Conservation (phyloP, 1,284 basidiomycete species). For the Apiotrichum porosum region DNA sequence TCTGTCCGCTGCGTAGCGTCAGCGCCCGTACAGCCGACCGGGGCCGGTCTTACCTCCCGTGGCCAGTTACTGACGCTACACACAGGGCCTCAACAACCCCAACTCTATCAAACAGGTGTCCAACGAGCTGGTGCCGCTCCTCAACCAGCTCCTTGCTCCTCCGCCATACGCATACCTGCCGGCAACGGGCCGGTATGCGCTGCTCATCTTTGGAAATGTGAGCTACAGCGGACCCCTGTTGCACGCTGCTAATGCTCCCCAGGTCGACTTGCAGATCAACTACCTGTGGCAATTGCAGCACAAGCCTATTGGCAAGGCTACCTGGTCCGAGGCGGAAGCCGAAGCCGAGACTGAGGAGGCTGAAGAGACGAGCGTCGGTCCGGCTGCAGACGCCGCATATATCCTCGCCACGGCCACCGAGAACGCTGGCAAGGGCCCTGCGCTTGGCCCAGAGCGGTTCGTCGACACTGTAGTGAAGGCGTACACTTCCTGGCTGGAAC, state of each 20-base stretch:
- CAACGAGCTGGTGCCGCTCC: constrained; percentile 30
- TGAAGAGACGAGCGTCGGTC: background rate
- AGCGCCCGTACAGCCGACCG: too few relatives aligned
- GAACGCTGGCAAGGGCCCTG: constrained; percentile 31
- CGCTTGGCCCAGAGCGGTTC: constrained; percentile 38
- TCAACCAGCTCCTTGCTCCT: constrained; percentile 33
- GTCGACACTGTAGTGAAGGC: constrained; percentile 30
- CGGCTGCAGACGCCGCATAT: background rate
- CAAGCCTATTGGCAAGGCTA: constrained; percentile 29
- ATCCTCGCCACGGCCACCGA: constrained; percentile 39
- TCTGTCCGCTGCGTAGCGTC: background rate
- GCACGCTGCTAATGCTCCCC: background rate
- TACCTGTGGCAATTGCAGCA: constrained; percentile 44
- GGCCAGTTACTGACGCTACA: constrained; percentile 1
- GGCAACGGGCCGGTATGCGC: constrained; percentile 26
- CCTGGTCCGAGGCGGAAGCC: constrained; percentile 15
- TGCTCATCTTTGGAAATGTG: constrained; percentile 44
- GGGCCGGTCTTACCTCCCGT: too few relatives aligned
- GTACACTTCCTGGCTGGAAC: constrained; percentile 35
- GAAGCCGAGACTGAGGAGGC: background rate
- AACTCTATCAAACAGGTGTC: constrained; percentile 43
- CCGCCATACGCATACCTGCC: constrained; percentile 38
- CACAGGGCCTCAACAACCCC: constrained; percentile 45
- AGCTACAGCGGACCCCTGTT: background rate
- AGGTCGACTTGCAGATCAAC: constrained; percentile 48